These are phyloP conservation scores for Arxiozyma heterogenica DNA, from an alignment of 1,139 yeast species.

Conservation along the genomic window DNA sequence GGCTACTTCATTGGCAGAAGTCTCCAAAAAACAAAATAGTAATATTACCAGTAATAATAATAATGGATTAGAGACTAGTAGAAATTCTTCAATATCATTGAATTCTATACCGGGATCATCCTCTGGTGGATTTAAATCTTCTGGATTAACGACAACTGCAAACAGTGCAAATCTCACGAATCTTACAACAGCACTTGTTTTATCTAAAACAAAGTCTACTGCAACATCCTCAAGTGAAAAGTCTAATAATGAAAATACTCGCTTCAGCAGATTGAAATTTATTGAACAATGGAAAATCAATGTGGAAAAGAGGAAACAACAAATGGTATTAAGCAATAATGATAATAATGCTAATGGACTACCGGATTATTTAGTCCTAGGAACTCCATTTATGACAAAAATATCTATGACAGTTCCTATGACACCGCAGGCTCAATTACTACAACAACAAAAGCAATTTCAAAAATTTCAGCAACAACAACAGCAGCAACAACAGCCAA, in stretches of 20 bases:
- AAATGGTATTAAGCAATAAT: constrained; percentile 15
- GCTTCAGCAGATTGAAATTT: constrained; percentile 41
- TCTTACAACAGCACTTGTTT: too few relatives aligned
- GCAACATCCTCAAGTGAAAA: not conserved
- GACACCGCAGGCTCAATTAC: constrained; percentile 26
- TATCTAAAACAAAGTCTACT: not conserved
- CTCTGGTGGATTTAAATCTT: not conserved
- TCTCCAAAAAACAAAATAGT: constrained; percentile 18
- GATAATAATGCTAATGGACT: not conserved
- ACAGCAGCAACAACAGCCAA: constrained; percentile 4
- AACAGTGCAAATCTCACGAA: not conserved
- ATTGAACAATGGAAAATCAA: constrained; percentile 41
- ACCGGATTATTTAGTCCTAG: not conserved
- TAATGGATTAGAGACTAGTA: constrained; percentile 2
- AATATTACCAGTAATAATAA: not conserved
- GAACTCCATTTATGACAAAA: constrained; percentile 20
- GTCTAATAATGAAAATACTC: constrained; percentile 34
- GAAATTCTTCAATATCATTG: constrained; percentile 1
- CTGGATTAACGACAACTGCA: not conserved
- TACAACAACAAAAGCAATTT: constrained; percentile 14
- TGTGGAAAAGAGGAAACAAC: constrained; percentile 37
- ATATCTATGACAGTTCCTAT: constrained; percentile 30
- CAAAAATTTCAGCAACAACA: constrained; percentile 6
- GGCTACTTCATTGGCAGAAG: constrained; percentile 30
- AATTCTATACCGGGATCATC: not conserved